A percentile compares a stretch with the other conserved stretches of the same genome.
Conservation (phyloP, 2,329 filamentous ascomycete genomes). For the Xylariaceae sp. region DNA sequence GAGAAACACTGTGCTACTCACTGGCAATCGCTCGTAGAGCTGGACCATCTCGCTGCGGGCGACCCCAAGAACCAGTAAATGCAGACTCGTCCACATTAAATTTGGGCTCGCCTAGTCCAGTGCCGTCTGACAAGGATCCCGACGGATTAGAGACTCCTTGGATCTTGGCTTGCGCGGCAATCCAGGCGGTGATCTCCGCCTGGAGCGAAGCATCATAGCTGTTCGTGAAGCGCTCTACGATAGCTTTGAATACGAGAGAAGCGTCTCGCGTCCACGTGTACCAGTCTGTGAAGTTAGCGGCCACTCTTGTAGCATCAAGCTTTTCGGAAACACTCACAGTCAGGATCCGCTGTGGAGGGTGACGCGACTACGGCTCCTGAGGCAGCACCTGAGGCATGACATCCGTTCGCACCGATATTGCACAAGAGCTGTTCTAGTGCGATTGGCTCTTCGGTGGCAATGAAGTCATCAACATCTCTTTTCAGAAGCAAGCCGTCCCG, state of each 20-base stretch:
- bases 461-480: constrained; percentile 48
- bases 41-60: constrained; percentile 76
- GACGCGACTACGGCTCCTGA: constrained; percentile 54
- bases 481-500: constrained; percentile 36
- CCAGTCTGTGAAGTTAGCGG: constrained; percentile 49
- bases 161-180: constrained; percentile 61
- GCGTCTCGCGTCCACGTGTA: constrained; percentile 78
- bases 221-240: constrained; percentile 62
- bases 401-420: constrained; percentile 56
- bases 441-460: constrained; percentile 47
- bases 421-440: constrained; percentile 49
- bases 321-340: constrained; percentile 41
- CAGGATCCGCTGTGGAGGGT: constrained; percentile 48
- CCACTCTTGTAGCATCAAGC: neutral
- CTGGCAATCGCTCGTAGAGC: constrained; percentile 67
- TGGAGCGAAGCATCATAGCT: constrained; percentile 56
- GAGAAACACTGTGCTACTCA: too few relatives aligned
- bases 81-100: constrained; percentile 60
- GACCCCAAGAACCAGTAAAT: constrained; percentile 68
- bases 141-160: constrained; percentile 68
- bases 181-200: constrained; percentile 61
- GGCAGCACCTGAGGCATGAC: constrained; percentile 41
- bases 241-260: constrained; percentile 63
- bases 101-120: constrained; percentile 67
- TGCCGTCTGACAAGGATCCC: constrained; percentile 48